Conservation (phyloP, 2,329 filamentous ascomycete genomes). For the Aspergillus persii region DNA sequence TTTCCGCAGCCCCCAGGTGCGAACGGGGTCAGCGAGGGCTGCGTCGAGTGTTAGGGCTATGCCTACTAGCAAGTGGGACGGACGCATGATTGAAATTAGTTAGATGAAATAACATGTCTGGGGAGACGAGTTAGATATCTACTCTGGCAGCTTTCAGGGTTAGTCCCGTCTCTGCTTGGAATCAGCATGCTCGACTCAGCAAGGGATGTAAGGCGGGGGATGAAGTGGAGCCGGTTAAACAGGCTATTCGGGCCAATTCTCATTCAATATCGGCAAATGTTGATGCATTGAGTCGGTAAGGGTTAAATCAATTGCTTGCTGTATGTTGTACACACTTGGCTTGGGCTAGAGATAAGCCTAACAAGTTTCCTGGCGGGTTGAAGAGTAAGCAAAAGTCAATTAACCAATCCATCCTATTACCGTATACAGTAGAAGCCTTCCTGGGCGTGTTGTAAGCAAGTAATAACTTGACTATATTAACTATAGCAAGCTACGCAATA, state of each 20-base stretch:
- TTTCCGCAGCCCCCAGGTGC: slow-evolving; percentile 21
- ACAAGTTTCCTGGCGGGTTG: no score
- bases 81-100: background rate
- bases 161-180: background rate
- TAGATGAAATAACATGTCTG: background rate
- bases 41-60: slow-evolving; percentile 1
- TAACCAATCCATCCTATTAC: no score
- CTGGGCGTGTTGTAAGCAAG: background rate
- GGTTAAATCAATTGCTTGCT: no score
- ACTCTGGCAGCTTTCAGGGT: background rate
- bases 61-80: background rate
- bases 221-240: background rate
- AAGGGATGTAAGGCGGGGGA: background rate
- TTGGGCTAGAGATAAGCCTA: no score
- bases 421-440: no score
- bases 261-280: no score
- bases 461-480: background rate
- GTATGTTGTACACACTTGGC: no score
- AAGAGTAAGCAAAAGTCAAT: no score
- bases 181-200: background rate
- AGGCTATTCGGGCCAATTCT: background rate
- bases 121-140: background rate
- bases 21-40: background rate
- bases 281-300: no score
- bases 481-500: background rate